A percentile compares a stretch with the other conserved stretches of the same genome.
Evolutionary conservation across 1,139 yeast genomes (phyloP).

Genomic region (Magnusiomyces magnusii): DNA sequence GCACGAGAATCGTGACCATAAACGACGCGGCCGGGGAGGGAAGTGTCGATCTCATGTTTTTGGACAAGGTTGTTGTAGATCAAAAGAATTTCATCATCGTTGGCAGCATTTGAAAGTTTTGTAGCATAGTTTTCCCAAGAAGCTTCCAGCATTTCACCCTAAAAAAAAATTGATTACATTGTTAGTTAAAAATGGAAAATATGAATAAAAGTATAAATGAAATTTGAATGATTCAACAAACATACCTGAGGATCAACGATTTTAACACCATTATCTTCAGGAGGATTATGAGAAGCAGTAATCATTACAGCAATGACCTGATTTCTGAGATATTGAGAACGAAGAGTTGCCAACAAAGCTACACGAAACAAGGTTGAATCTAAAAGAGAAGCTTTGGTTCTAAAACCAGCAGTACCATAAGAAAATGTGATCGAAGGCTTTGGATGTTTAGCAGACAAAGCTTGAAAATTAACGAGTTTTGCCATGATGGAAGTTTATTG

Average conservation of each 20-base stretch:
- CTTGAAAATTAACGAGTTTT: constrained; percentile 5
- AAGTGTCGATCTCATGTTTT: constrained; percentile 40
- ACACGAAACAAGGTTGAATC: constrained; percentile 83
- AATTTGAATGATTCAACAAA: too few species aligned
- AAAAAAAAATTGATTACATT: constrained; percentile 2
- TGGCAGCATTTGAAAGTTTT: constrained; percentile 58
- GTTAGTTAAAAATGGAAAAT: background rate
- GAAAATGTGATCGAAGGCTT: constrained; percentile 45
- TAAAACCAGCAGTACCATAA: constrained; percentile 97
- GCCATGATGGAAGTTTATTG: constrained; percentile 10
- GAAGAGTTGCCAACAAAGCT: constrained; percentile 71
- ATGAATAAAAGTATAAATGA: too few species aligned
- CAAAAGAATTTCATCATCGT: constrained; percentile 33
- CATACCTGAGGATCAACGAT: constrained; percentile 65
- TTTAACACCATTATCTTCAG: constrained; percentile 93
- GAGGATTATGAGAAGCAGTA: constrained; percentile 97
- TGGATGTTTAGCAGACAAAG: constrained; percentile 32
- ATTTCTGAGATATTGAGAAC: constrained; percentile 66
- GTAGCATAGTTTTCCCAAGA: constrained; percentile 86
- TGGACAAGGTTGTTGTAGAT: constrained; percentile 31
- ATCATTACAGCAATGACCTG: constrained; percentile 76
- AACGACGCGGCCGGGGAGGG: constrained; percentile 38
- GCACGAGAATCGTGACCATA: constrained; percentile 52
- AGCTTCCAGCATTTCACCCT: constrained; percentile 84
- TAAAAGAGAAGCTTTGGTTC: constrained; percentile 61